Evolutionary conservation across 2,329 filamentous ascomycete genomes (phyloP), one percentile per base, ranked within the genome.

Genomic region (Colletotrichum siamense): DNA sequence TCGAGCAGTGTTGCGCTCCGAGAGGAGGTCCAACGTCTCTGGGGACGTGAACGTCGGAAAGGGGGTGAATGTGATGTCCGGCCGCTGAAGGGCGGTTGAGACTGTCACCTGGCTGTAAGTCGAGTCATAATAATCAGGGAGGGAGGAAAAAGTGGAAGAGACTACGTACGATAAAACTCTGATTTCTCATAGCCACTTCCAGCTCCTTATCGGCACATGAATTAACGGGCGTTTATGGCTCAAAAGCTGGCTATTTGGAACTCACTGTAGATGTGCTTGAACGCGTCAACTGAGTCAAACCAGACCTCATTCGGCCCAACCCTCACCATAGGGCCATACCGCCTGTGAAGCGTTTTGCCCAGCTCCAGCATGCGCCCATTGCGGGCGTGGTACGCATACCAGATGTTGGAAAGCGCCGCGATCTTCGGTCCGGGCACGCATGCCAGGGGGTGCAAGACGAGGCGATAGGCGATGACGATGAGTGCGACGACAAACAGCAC

Each of bases 231-330:
- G 18, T 62, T 32, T 13, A 26, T 32, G 34, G 26, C 52, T 36
- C 16, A 15, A 24, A 26, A 30, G 1, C 13, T 5, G 8, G 62
- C 32, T n/a, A 34, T 7, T 34, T 15, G 13, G 15, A 28, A 79
- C 85, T 22, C 76, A 89, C 88, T 82, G 80, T 91, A 91, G 9
- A 90, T 88, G 2, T 82, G 78, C 71, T 85, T 85, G 75, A 88
- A 89, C 0, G 87, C 89, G 64, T 89, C 87, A 26, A 80, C 83
- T 4, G 85, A 88, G 73, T 88, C 82, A 32, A 91, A 87, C 87
- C 89, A 91, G 8, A 91, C 84, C 79, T 91, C 89, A 39, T 90
- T 86, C 0, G 90, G 90, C 0, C 88, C 88, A 9, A 91, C 86
- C 1, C 90, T 85, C n/a, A 92, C 90, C 4, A 86, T 82, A 0